These are phyloP conservation scores for Daldinia eschscholtzii DNA, from an alignment of 2,329 filamentous ascomycete genomes.

Conservation along the genomic window DNA sequence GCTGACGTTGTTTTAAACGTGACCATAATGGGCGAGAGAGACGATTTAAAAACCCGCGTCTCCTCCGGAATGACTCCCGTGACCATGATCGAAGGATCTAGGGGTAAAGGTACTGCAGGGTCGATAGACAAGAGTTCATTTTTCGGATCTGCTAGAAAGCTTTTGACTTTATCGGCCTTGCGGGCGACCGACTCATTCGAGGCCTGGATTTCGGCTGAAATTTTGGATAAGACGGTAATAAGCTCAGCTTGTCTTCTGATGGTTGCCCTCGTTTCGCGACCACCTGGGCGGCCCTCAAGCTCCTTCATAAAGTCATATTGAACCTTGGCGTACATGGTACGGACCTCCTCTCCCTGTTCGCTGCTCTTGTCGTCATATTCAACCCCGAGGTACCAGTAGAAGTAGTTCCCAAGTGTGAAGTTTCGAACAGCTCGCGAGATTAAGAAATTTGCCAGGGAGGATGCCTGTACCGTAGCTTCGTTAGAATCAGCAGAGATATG, in stretches of 20 bases:
- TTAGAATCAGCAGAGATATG: slow-evolving; percentile 74
- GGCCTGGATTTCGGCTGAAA: slow-evolving; percentile 88
- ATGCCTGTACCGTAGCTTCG: slow-evolving; percentile 73
- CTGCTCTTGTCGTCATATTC: slow-evolving; percentile 89
- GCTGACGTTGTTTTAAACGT: slow-evolving; percentile 86
- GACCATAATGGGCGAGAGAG: slow-evolving; percentile 89
- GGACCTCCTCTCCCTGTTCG: slow-evolving; percentile 79
- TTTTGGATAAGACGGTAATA: slow-evolving; percentile 85
- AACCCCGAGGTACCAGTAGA: slow-evolving; percentile 99
- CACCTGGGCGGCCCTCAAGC: slow-evolving; percentile 77
- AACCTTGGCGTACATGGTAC: slow-evolving; percentile 90
- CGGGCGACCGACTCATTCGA: slow-evolving; percentile 81
- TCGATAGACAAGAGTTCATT: slow-evolving; percentile 89
- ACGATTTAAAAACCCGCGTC: slow-evolving; percentile 94
- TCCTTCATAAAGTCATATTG: slow-evolving; percentile 97
- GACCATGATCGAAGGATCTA: slow-evolving; percentile 86
- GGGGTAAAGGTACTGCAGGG: slow-evolving; percentile 85
- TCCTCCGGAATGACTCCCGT: slow-evolving; percentile 86
- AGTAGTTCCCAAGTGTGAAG: slow-evolving; percentile 91
- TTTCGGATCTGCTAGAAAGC: slow-evolving; percentile 86
- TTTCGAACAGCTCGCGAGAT: slow-evolving; percentile 90
- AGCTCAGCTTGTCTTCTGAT: slow-evolving; percentile 90
- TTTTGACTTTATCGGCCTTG: slow-evolving; percentile 87
- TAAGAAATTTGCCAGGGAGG: slow-evolving; percentile 88
- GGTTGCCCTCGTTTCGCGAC: slow-evolving; percentile 78